A percentile compares a stretch with the other conserved stretches of the same genome.
phyloP scores from a whole-genome alignment of 2,329 filamentous ascomycete genomes.

The Beauveria caledonica region DNA sequence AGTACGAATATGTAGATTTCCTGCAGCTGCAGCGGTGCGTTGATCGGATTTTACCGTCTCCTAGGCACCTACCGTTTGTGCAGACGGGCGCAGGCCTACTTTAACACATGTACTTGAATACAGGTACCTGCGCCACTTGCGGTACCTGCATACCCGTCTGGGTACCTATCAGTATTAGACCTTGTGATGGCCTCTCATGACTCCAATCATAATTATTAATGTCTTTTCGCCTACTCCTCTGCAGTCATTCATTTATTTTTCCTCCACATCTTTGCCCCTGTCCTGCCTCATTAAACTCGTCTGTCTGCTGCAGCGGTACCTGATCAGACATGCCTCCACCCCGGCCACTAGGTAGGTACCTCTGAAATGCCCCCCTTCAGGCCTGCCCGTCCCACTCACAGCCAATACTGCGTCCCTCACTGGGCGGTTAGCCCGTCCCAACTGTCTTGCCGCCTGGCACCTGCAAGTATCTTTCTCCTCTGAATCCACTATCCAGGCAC shows the following conservation, averaged over 20 bases:
- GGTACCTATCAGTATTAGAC: not conserved
- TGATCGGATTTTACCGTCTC: not conserved
- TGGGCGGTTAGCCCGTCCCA: not conserved
- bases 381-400: not conserved
- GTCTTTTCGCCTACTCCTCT: not conserved
- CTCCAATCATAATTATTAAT: not conserved
- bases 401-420: not conserved
- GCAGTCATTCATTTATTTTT: not conserved
- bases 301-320: not conserved
- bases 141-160: not conserved
- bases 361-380: not conserved
- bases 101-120: too few species aligned
- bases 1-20: too few species aligned
- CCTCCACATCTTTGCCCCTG: conserved; percentile 1
- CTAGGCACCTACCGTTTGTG: not conserved
- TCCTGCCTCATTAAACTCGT: conserved; percentile 7
- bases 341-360: not conserved
- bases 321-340: conserved; percentile 4
- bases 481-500: not conserved
- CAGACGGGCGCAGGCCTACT: too few species aligned
- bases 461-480: not conserved
- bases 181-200: too few species aligned
- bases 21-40: not conserved
- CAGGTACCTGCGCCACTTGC: not conserved
- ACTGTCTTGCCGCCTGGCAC: not conserved